These are phyloP conservation scores for Aspergillus taichungensis DNA, from an alignment of 495 filamentous ascomycete genomes.

Conservation along the genomic window DNA sequence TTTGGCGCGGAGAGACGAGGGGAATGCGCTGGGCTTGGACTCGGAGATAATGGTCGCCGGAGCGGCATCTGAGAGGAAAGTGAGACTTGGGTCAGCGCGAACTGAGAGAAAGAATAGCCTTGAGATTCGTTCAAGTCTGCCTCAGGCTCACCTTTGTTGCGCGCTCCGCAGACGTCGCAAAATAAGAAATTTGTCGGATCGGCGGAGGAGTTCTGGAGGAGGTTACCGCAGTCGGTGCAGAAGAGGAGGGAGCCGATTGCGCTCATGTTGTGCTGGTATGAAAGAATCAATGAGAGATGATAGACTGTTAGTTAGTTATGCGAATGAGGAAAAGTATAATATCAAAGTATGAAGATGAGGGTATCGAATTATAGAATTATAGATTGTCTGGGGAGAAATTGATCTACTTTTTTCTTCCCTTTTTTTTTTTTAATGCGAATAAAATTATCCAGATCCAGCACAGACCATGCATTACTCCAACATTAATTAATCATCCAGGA, in stretches of 20 bases:
- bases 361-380: too few species aligned
- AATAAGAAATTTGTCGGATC: slow-evolving; percentile 61
- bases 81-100: slow-evolving; percentile 1
- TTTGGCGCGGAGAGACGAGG: slow-evolving; percentile 76
- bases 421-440: too few species aligned
- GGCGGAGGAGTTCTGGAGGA: slow-evolving; percentile 72
- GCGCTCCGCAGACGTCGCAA: slow-evolving; percentile 78
- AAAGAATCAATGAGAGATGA: not conserved
- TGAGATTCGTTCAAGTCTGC: not conserved
- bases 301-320: not conserved
- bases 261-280: slow-evolving; percentile 50
- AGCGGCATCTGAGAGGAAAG: slow-evolving; percentile 52
- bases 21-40: slow-evolving; percentile 80
- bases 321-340: not conserved
- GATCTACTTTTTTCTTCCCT: too few species aligned
- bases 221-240: slow-evolving; percentile 87
- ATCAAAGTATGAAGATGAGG: not conserved
- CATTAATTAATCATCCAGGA: not conserved
- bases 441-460: too few species aligned
- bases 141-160: slow-evolving; percentile 60
- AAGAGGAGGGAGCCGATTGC: slow-evolving; percentile 86
- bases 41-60: slow-evolving; percentile 73
- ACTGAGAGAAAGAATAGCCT: too few species aligned
- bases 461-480: too few species aligned
- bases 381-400: too few species aligned